Evolutionary conservation across 2,329 filamentous ascomycete genomes (phyloP).

Genomic region (Byssothecium circinans): DNA sequence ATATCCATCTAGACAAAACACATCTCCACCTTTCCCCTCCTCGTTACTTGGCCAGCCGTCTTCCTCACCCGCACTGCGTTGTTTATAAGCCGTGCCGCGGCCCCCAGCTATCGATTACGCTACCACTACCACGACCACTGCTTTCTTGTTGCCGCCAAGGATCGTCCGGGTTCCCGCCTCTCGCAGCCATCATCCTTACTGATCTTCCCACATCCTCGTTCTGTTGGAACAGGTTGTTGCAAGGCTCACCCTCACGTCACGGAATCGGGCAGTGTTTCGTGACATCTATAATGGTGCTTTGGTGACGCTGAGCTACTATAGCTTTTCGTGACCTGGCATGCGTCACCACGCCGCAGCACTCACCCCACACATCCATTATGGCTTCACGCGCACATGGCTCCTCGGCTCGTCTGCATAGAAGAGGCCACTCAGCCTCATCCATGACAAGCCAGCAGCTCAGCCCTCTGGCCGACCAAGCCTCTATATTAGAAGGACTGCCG

Average conservation of each 20-base stretch:
- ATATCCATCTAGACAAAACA: background rate
- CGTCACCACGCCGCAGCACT: conserved; percentile 14
- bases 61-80: background rate
- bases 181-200: no score
- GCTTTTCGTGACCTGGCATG: conserved; percentile 15
- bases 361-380: conserved; percentile 20
- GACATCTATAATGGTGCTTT: conserved; percentile 19
- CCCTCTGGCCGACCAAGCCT: conserved; percentile 32
- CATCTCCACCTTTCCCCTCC: conserved; percentile 5
- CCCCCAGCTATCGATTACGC: background rate
- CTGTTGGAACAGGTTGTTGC: background rate
- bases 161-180: no score
- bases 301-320: conserved; percentile 17
- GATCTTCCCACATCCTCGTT: no score
- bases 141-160: no score
- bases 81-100: background rate
- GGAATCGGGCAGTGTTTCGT: background rate
- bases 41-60: background rate
- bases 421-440: conserved; percentile 44
- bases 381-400: conserved; percentile 12
- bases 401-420: conserved; percentile 46
- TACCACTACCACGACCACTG: background rate
- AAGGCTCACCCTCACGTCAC: conserved; percentile 6
- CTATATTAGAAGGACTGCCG: conserved; percentile 41
- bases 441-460: conserved; percentile 38